Conservation (phyloP, 1,284 basidiomycete genomes). For the Exobasidium cylindrosporum region DNA sequence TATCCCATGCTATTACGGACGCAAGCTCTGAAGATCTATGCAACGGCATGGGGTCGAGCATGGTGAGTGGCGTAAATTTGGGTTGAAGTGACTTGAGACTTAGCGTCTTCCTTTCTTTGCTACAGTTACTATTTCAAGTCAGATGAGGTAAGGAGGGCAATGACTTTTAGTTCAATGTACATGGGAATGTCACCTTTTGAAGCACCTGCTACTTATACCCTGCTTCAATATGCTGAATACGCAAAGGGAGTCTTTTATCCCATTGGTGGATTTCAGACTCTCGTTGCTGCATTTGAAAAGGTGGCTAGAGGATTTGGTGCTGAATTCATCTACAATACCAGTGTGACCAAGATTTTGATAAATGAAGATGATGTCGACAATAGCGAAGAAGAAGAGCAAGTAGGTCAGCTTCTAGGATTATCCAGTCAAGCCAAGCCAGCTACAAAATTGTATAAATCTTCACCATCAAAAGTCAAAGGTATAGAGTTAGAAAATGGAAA, state of each 20-base stretch:
- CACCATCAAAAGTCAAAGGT: conserved; percentile 36
- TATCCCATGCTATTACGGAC: conserved; percentile 55
- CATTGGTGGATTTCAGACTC: conserved; percentile 60
- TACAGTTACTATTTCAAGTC: conserved; percentile 58
- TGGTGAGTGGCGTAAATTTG: conserved; percentile 34
- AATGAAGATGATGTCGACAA: neutral
- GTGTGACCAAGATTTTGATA: conserved; percentile 56
- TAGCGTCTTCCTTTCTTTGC: neutral
- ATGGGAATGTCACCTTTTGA: conserved; percentile 60
- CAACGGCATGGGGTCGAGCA: conserved; percentile 55
- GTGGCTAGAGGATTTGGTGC: conserved; percentile 58
- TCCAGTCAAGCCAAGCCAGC: neutral
- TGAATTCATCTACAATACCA: conserved; percentile 57
- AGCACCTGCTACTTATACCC: conserved; percentile 60
- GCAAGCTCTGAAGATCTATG: conserved; percentile 35
- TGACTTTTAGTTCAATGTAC: conserved; percentile 22
- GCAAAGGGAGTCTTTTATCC: conserved; percentile 61
- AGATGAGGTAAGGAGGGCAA: conserved; percentile 55
- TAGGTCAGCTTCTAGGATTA: conserved; percentile 18
- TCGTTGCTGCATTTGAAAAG: conserved; percentile 58
- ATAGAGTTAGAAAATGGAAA: conserved; percentile 58
- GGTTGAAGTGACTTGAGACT: neutral
- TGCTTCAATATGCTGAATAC: conserved; percentile 62
- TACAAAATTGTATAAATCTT: neutral
- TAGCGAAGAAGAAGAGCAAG: conserved; percentile 20